Conservation (phyloP, 2,329 filamentous ascomycete species). For the Fusarium xylarioides region DNA sequence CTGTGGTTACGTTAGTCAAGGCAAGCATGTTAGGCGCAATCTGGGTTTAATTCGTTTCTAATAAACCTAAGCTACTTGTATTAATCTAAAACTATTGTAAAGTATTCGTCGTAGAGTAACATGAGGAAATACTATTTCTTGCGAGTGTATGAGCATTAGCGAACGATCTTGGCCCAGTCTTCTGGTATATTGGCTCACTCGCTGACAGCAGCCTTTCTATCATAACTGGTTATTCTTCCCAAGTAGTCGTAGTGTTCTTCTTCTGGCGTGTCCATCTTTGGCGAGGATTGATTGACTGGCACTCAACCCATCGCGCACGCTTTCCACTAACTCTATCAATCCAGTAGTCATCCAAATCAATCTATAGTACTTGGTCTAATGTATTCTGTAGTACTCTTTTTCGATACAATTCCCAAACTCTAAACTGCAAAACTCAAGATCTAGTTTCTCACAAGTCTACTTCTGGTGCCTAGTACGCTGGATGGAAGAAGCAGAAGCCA, state of each 20-base stretch:
- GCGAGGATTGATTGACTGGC: not conserved
- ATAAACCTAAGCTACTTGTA: accelerated
- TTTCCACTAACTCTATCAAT: not conserved
- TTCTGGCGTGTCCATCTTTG: not conserved
- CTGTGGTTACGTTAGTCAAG: not conserved
- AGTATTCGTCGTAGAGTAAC: too few relatives aligned
- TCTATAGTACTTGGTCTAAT: too few relatives aligned
- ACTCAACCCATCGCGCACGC: not conserved
- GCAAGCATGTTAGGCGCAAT: not conserved
- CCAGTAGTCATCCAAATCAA: too few relatives aligned
- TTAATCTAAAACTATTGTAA: accelerated
- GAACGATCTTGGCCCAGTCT: not conserved
- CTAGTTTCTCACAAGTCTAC: too few relatives aligned
- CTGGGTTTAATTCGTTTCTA: too few relatives aligned
- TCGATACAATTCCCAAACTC: too few relatives aligned
- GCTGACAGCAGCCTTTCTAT: accelerated
- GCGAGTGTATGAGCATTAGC: not conserved
- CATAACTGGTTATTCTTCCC: not conserved
- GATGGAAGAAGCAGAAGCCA: not conserved
- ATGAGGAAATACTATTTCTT: not conserved
- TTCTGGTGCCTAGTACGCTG: not conserved
- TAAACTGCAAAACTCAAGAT: too few relatives aligned
- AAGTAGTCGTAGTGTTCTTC: not conserved
- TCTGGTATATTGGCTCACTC: not conserved
- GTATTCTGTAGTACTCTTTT: too few relatives aligned